These are phyloP conservation scores for Cnidoscolus chayamansa DNA, from an alignment of 441 rosid species.

Conservation along the genomic window DNA sequence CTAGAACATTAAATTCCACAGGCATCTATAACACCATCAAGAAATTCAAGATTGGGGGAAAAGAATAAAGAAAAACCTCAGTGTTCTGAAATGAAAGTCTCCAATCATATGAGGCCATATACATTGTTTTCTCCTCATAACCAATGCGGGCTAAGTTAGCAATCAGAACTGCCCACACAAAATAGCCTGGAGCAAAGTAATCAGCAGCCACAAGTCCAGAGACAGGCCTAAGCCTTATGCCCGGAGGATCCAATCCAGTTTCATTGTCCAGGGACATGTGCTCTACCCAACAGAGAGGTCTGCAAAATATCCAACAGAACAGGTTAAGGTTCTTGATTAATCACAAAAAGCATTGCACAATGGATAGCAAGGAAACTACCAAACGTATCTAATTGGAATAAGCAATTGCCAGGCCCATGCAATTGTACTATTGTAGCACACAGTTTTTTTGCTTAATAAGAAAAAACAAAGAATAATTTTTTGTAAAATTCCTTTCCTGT, in stretches of 20 bases:
- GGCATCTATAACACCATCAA: neutral
- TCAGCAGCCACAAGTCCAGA: slow-evolving; percentile 98
- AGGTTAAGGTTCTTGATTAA: slow-evolving; percentile 15
- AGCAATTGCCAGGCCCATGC: neutral
- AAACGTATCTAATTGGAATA: slow-evolving; percentile 9
- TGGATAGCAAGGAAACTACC: neutral
- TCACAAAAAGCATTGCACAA: slow-evolving; percentile 16
- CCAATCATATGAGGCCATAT: slow-evolving; percentile 99
- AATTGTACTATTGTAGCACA: neutral
- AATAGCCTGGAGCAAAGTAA: slow-evolving; percentile 93
- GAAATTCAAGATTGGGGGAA: slow-evolving; percentile 18
- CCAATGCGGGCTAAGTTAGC: slow-evolving; percentile 93
- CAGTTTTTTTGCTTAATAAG: neutral
- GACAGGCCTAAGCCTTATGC: slow-evolving; percentile 79
- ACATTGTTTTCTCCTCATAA: slow-evolving; percentile 92
- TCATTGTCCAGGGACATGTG: slow-evolving; percentile 96
- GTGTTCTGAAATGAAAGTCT: slow-evolving; percentile 93
- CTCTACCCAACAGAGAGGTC: slow-evolving; percentile 98
- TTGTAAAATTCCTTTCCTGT: neutral
- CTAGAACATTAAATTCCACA: slow-evolving; percentile 12
- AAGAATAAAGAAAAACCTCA: slow-evolving; percentile 43
- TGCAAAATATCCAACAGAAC: slow-evolving; percentile 27
- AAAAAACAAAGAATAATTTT: no score
- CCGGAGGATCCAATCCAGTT: slow-evolving; percentile 90
- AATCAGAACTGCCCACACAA: slow-evolving; percentile 97